Evolutionary conservation across 2,329 filamentous ascomycete genomes (phyloP).

Genomic region (Fusarium sp.): DNA sequence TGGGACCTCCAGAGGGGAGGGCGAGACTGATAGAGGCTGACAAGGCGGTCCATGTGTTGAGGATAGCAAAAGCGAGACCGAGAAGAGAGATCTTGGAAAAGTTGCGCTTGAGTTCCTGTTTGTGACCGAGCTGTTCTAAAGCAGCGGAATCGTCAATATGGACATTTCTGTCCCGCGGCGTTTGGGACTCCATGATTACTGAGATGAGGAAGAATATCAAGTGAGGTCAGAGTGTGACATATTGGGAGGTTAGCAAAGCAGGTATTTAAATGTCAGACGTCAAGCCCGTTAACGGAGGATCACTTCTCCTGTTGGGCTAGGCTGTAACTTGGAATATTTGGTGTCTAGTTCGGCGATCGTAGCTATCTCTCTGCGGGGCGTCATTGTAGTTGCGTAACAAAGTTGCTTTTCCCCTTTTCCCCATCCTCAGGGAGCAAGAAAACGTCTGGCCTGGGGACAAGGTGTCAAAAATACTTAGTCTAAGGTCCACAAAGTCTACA

Average conservation of each 20-base stretch:
- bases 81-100: conserved; percentile 61
- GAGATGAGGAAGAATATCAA: neutral
- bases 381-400: conserved; percentile 37
- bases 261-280: conserved; percentile 5
- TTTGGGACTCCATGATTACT: conserved; percentile 33
- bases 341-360: conserved; percentile 11
- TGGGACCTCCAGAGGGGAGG: conserved; percentile 76
- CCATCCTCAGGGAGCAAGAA: neutral
- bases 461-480: accelerated
- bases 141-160: conserved; percentile 49
- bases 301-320: conserved; percentile 23
- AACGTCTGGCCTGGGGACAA: accelerated
- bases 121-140: conserved; percentile 58
- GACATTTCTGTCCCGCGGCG: conserved; percentile 27
- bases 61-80: conserved; percentile 59
- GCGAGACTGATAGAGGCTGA: conserved; percentile 58
- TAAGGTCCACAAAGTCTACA: accelerated
- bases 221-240: neutral
- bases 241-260: neutral
- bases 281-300: conserved; percentile 23
- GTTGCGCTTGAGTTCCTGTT: conserved; percentile 60
- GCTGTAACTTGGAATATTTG: conserved; percentile 13
- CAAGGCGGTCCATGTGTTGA: conserved; percentile 62
- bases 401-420: neutral
- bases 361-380: conserved; percentile 11